phyloP scores from a whole-genome alignment of 2,329 filamentous ascomycete genomes.

The Mollisiaceae sp. region DNA sequence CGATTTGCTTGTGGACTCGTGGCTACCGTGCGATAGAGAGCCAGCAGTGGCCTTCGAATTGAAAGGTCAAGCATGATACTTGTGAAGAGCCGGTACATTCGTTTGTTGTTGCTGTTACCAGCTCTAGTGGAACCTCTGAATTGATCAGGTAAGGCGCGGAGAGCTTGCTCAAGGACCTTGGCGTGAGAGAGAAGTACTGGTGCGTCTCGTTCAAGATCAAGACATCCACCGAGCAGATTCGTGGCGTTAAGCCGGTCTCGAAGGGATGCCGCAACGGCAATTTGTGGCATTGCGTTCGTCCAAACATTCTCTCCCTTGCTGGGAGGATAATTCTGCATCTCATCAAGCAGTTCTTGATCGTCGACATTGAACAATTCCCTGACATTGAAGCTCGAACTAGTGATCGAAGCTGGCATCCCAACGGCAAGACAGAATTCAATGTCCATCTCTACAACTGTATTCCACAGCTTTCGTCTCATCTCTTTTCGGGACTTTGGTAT shows the following conservation, averaged over 20 bases:
- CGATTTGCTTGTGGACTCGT: conserved; percentile 17
- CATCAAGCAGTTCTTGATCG: conserved; percentile 27
- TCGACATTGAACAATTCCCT: conserved; percentile 52
- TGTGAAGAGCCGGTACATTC: conserved; percentile 24
- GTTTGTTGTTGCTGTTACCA: conserved; percentile 20
- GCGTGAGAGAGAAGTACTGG: conserved; percentile 22
- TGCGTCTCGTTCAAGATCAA: conserved; percentile 26
- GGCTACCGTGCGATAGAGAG: conserved; percentile 28
- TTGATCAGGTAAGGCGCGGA: conserved; percentile 22
- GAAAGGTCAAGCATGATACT: conserved; percentile 31
- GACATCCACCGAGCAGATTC: conserved; percentile 26
- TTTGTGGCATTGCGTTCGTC: conserved; percentile 31
- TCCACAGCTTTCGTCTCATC: conserved; percentile 61
- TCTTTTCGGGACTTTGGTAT: conserved; percentile 56
- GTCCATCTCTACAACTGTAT: conserved; percentile 58
- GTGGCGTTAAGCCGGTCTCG: conserved; percentile 26
- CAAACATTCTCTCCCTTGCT: conserved; percentile 21
- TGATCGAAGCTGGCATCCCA: conserved; percentile 55
- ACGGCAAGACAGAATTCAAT: conserved; percentile 56
- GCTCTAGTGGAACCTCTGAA: conserved; percentile 10
- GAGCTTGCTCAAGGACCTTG: conserved; percentile 20
- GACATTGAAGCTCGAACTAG: conserved; percentile 53
- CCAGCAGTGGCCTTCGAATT: conserved; percentile 26
- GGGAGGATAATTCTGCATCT: conserved; percentile 28
- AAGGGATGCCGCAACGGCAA: conserved; percentile 24